Evolutionary conservation across 345 rosid genomes (phyloP), one percentile per base, ranked within the genome.

Genomic region (Citrus reticulata): DNA sequence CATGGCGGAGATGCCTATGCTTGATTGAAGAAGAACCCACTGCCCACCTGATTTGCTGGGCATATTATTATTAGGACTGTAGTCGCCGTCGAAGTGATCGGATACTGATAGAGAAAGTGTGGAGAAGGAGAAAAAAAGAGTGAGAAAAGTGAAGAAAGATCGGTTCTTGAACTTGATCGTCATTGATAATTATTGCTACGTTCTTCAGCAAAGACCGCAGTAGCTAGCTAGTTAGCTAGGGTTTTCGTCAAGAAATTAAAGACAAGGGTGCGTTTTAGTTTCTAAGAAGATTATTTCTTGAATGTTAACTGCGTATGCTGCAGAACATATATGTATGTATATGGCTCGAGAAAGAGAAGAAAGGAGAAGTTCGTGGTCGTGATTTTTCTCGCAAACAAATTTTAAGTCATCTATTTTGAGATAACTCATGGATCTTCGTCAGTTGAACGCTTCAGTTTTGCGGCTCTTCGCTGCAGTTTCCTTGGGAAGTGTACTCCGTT

Each of bases 1-100:
- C 98, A 94, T 91, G 75, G 97, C 93, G 27, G 98, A 94, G 80
- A 93, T 68, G 80, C 98, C 98, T 60, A 90, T 81, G 89, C 88
- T 93, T 59, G 85, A 75, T 59, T 79, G 84, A 46, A 91, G 84
- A 14, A 87, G 77, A 29, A 78, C 80, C 94, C 92, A 91, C 42
- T 60, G 39, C 4, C 90, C 92, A 8, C 81, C 85, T 1, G 79
- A 70, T 66, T 30, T 37, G 29, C 40, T 34, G 65, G 82, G 27
- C 9, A 35, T 72, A 22, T 51, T 32, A 32, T 54, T 54, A 5
- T 54, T 16, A 17, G 58, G 7, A 17, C 7, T 54, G 58, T 54
- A 17, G 22, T 54, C 6, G 61, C 39, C 7, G 22, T 14, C 78
- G 4, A 65, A 22, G n/a, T 25, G 51, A 13, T 46, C 51, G 14